Conservation (phyloP, 2,329 filamentous ascomycete species). For the Remersonia thermophila region DNA sequence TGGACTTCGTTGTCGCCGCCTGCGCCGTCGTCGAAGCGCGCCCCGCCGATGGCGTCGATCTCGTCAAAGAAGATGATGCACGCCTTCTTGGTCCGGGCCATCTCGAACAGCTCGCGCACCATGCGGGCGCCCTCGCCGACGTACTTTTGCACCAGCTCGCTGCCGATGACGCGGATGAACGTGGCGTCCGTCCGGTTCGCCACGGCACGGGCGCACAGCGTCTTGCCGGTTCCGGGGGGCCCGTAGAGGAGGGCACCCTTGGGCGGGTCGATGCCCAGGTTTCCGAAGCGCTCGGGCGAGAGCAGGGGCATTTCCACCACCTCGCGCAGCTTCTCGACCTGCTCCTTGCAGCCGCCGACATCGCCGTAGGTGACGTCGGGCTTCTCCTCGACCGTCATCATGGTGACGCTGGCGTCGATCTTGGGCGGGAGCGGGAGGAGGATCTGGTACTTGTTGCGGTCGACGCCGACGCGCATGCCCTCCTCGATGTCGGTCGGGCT, state of each 20-base stretch:
- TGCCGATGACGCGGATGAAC: slow-evolving; percentile 97
- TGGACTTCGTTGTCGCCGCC: slow-evolving; percentile 97
- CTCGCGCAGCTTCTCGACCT: slow-evolving; percentile 97
- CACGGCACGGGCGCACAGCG: slow-evolving; percentile 90
- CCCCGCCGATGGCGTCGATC: slow-evolving; percentile 90
- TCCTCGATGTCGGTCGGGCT: slow-evolving; percentile 98
- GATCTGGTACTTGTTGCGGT: slow-evolving; percentile 98
- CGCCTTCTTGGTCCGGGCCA: slow-evolving; percentile 98
- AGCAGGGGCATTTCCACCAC: slow-evolving; percentile 97
- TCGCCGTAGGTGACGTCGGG: slow-evolving; percentile 98
- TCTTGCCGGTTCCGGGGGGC: slow-evolving; percentile 97
- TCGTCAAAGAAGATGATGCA: slow-evolving; percentile 99
- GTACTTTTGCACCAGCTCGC: slow-evolving; percentile 96
- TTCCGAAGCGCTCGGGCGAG: slow-evolving; percentile 93
- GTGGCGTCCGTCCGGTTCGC: slow-evolving; percentile 97
- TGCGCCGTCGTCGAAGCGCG: slow-evolving; percentile 91
- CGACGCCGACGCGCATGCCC: slow-evolving; percentile 96
- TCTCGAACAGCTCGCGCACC: slow-evolving; percentile 97
- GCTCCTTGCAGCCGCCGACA: slow-evolving; percentile 97
- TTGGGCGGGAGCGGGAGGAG: slow-evolving; percentile 91
- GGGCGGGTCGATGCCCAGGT: slow-evolving; percentile 95
- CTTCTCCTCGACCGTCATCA: slow-evolving; percentile 99
- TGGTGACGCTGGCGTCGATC: slow-evolving; percentile 97
- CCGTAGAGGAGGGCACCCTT: slow-evolving; percentile 96
- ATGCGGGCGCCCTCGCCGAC: slow-evolving; percentile 96